Evolutionary conservation across 2,329 filamentous ascomycete species (phyloP), one percentile per base, ranked within the genome.

Genomic region (Elsinoe australis): DNA sequence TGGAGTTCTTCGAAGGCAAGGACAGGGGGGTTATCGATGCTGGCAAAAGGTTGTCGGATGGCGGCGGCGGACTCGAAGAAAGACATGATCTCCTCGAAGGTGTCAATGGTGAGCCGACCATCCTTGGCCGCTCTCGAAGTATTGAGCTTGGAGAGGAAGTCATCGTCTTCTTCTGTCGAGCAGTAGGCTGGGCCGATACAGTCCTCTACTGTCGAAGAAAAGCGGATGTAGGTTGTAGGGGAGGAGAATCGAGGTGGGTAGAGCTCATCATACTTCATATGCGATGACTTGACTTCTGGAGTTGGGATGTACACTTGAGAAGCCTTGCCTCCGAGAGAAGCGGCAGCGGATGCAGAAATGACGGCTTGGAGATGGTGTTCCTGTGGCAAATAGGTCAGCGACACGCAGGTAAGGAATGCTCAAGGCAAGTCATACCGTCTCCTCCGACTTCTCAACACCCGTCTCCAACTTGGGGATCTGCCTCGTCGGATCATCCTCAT

Each of bases 131-230:
- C 73, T 59, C 77, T 80, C 68, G 85, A 89, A 57, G 80, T 73
- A 69, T 96, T 98, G 71, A 92, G 83, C 56, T 79, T 75, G 61
- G 83, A 85, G 58, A 98, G 77, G 62, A 87, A 95, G 49, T 76
- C 79, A 64, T 88, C 85, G 69, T 98, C 92, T 61, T 94, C 87
- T 55, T 83, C 82, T 21, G 82, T 89, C 85, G 96, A 90, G 69
- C 94, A 88, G 80, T 98, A 98, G 59, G 83, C 79, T 63, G 83
- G 85, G 59, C 86, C 85, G 61, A 87, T 83, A 59, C 85, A 94
- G 68, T 98, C 92, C 69, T 98, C 92, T 53, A 98, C 90, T 2
- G 92, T 98, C 56, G 94, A 90, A 55, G 92, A 96, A 71, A 94
- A 96, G 55, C 90, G 87, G 64, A 98, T 95, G 68, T 96, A 96